Base-by-base conservation (phyloP, 768 basidiomycete genomes). In the Exidia glandulosa region DNA sequence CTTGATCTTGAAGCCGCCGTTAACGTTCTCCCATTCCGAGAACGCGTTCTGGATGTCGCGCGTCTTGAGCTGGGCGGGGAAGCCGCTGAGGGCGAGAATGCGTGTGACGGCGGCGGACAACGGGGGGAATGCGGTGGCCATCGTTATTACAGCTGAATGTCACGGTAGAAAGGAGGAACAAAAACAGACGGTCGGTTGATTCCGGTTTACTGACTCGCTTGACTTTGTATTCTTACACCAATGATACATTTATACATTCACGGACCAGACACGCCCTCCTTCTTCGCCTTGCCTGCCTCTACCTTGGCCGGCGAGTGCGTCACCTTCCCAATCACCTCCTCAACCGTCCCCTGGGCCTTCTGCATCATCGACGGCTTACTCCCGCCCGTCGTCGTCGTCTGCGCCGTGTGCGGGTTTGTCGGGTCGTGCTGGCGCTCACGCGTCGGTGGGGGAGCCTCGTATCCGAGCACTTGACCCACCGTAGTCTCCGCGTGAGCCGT, bases 1-100 rank as follows among this genome's bases (percentile, higher is more conserved):
- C 72, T 99, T 99, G 71, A 99, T 94, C 80, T 94, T 93, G 78
- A 95, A 96, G 27, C 96, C 96, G 31, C 95, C 96, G 60, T 78
- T 83, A 57, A 85, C 76, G 61, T 75, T 79, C 67, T 96, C 93
- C 81, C 88, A 98, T 50, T 94, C 92, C 56, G 85, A 77, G 72
- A 98, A 96, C 50, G 92, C 88, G 47, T 79, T 70, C 70, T 97
- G 94, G 56, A 99, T 90, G 73, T 99, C 96, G 72, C 92, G 87
- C 57, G 96, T 99, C 78, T 98, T 99, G 68, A 99, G 83, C 76
- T 94, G 88, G 70, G 94, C 88, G 10, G 90, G 82, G 70, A 99
- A 99, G 66, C 93, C 90, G n/a, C 85, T 84, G 60, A 99, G 77
- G 67, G 80, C 86, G 67, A 99, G 86, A 69, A 99, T 95, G 64